Conservation (phyloP, 345 rosid species). For the Eutrema heterophyllum region DNA sequence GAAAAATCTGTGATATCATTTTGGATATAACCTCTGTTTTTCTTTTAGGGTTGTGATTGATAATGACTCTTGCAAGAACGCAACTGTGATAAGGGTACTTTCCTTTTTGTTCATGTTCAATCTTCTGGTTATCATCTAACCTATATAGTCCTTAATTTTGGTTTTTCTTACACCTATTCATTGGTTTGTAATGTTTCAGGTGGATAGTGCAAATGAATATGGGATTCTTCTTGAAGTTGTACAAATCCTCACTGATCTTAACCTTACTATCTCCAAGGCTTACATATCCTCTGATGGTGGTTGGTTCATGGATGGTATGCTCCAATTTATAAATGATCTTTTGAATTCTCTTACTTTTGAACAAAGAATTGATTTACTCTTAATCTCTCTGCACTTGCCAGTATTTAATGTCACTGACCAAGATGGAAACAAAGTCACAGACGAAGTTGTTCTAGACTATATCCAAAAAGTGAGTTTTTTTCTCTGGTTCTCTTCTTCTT, state of each 20-base stretch:
- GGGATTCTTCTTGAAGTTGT: conserved; percentile 96
- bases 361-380: neutral
- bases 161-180: neutral
- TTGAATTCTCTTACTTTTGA: neutral
- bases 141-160: neutral
- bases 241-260: conserved; percentile 88
- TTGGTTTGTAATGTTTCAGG: conserved; percentile 42
- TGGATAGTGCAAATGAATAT: conserved; percentile 89
- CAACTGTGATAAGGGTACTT: conserved; percentile 79
- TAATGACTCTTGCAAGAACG: conserved; percentile 80
- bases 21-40: conserved; percentile 5
- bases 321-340: neutral
- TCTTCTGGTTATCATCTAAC: neutral
- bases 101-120: neutral
- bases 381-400: conserved; percentile 15
- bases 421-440: conserved; percentile 77
- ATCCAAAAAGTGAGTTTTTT: conserved; percentile 57
- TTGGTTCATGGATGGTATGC: conserved; percentile 98
- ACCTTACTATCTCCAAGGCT: conserved; percentile 76
- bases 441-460: conserved; percentile 68
- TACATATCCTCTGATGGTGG: conserved; percentile 95
- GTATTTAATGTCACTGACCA: conserved; percentile 89
- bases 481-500: neutral
- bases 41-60: conserved; percentile 81
- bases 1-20: neutral